Conservation (phyloP, 2,329 filamentous ascomycete species). For the Didymella pinodella region DNA sequence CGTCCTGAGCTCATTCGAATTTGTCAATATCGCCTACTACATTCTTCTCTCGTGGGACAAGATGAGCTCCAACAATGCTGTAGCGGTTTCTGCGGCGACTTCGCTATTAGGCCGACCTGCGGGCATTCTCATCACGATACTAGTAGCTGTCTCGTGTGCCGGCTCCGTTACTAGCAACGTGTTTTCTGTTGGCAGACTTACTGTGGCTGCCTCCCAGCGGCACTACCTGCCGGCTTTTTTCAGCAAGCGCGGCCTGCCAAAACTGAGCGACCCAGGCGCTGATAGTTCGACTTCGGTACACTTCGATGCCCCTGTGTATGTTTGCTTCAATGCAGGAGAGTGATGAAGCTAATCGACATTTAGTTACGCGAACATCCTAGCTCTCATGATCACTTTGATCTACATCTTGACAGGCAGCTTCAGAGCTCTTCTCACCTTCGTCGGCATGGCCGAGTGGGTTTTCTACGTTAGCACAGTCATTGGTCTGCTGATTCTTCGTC, state of each 20-base stretch:
- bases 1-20: conserved; percentile 66
- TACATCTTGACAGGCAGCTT: conserved; percentile 70
- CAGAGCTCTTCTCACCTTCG: conserved; percentile 65
- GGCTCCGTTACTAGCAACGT: conserved; percentile 70
- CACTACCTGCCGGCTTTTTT: conserved; percentile 48
- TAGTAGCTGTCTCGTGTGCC: conserved; percentile 68
- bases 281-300: conserved; percentile 11
- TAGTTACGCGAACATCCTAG: conserved; percentile 42
- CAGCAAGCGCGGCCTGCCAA: conserved; percentile 40
- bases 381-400: conserved; percentile 54
- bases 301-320: conserved; percentile 48
- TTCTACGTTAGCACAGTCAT: conserved; percentile 71
- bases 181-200: conserved; percentile 68
- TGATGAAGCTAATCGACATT: conserved; percentile 17
- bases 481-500: conserved; percentile 65
- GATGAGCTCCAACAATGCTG: conserved; percentile 66
- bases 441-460: conserved; percentile 58
- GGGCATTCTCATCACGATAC: conserved; percentile 62
- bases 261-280: conserved; percentile 9
- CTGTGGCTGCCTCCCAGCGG: conserved; percentile 60
- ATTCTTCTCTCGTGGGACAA: conserved; percentile 67
- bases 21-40: conserved; percentile 69
- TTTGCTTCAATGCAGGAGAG: not conserved
- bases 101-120: conserved; percentile 61
- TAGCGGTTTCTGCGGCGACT: conserved; percentile 64